phyloP scores from a whole-genome alignment of 192 early-diverging fungal genomes.

The Backusella parvicylindrica region DNA sequence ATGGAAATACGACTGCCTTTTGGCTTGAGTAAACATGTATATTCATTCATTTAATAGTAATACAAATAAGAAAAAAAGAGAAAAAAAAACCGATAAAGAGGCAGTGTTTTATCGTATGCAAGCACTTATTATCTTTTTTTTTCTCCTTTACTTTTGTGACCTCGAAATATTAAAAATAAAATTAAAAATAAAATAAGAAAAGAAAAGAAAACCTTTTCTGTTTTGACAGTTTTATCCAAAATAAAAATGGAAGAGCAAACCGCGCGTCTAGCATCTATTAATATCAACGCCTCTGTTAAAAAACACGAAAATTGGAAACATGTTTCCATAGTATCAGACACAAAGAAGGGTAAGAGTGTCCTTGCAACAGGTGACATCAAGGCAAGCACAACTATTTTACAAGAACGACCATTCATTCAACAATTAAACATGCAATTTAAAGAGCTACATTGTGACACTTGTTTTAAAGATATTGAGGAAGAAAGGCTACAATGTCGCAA shows the following conservation, averaged over 20 bases:
- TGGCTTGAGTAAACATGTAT: neutral
- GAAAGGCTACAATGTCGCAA: neutral
- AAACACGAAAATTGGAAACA: neutral
- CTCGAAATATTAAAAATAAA: neutral
- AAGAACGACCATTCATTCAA: slow-evolving; percentile 5
- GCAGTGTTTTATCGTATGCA: neutral
- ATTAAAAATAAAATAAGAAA: neutral
- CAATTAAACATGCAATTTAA: neutral
- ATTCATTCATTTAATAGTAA: neutral
- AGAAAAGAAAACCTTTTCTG: neutral
- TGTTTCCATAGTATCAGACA: neutral
- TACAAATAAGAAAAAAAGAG: neutral
- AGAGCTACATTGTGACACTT: neutral
- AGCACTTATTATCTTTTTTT: neutral
- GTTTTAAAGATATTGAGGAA: neutral
- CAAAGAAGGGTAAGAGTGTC: neutral
- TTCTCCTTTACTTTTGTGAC: neutral
- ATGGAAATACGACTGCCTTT: neutral
- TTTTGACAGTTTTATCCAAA: neutral
- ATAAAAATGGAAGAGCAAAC: neutral
- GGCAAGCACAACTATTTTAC: neutral
- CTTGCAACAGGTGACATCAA: neutral
- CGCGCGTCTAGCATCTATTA: neutral
- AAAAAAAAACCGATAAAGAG: neutral
- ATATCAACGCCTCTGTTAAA: neutral